Percentiles rank a stretch among this genome's conserved stretches.
Evolutionary conservation across 257 asterid genomes (phyloP).

Genomic region (Nicotiana knightiana): DNA sequence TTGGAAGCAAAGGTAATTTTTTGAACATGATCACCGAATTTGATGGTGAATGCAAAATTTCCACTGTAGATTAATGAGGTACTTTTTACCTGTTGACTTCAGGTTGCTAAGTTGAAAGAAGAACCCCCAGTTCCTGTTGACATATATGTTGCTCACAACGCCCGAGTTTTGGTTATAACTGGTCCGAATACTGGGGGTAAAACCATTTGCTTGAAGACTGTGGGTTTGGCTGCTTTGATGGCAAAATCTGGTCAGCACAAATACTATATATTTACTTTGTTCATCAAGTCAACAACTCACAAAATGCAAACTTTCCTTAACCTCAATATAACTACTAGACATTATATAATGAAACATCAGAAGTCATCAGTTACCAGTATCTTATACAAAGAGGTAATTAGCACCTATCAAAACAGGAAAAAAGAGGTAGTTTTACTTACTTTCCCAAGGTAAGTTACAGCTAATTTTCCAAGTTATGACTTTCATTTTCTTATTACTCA

Average conservation of each 20-base stretch:
- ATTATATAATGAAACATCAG: neutral
- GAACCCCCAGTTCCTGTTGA: slow-evolving; percentile 79
- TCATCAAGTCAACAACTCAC: neutral
- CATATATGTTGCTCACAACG: slow-evolving; percentile 49
- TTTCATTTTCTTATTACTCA: neutral
- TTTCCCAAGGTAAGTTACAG: neutral
- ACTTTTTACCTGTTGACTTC: slow-evolving; percentile 23
- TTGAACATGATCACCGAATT: neutral
- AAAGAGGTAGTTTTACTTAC: neutral
- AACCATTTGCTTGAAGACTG: slow-evolving; percentile 91
- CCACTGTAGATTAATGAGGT: slow-evolving; percentile 2
- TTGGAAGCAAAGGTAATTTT: slow-evolving; percentile 62
- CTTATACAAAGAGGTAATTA: neutral
- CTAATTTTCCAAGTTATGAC: neutral
- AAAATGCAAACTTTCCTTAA: neutral
- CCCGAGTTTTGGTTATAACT: slow-evolving; percentile 74
- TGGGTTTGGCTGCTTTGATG: slow-evolving; percentile 98
- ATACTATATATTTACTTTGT: neutral
- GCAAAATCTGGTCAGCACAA: slow-evolving; percentile 80
- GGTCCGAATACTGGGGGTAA: slow-evolving; percentile 99
- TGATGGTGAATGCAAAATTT: slow-evolving; percentile 1
- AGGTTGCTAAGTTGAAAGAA: slow-evolving; percentile 67
- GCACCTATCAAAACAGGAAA: neutral
- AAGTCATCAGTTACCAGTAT: neutral
- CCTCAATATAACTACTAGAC: neutral